Base-by-base conservation (phyloP, 1,139 yeast genomes). In the Pichia sp. region DNA sequence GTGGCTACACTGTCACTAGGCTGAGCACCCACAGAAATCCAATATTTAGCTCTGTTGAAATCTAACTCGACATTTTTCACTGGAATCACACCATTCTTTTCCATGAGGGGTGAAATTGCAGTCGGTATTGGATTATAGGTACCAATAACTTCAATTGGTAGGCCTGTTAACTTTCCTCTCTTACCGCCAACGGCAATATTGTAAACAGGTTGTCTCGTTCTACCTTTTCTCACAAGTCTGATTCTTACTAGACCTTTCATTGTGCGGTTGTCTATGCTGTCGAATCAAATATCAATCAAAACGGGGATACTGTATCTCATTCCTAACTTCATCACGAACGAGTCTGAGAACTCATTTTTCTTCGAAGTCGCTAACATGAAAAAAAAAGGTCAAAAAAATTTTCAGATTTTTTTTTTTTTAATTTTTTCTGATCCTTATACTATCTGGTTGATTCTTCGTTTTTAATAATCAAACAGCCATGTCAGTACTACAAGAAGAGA, bases 21-120 rank as follows among this genome's bases (percentile, higher is more conserved):
- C 61, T 85, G 95, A 1, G 97, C 98, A n/a, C 99, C 99, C 16
- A 87, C 95, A 59, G 97, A 96, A 39, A 92, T 69, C 99, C 99
- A 92, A 66, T 92, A 94, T 64, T 87, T 87, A n/a, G 96, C 79
- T 55, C 97, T 78, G 53, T 81, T 80, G 60, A 92, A 87, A 62
- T 92, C 97, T 40, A 92, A 69, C 54, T 79, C 76, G 37, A 92
- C 77, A 55, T 88, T 88, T 62, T 92, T 92, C 45, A 75, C 72
- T 27, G 94, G 87, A 52, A 75, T 70, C 39, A 69, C 65, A n/a
- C 80, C 79, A 4, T 66, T 66, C 5, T 52, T 60, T 52, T 68
- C 70, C 53, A 79, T 81, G 53, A 72, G 77, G 34, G 79, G 74
- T 1, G 86, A 72, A 50, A 81, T 65, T 27, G 95, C 85, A 45